Evolutionary conservation across 2,329 filamentous ascomycete species (phyloP).

Genomic region (Pestalotiopsis sp.): DNA sequence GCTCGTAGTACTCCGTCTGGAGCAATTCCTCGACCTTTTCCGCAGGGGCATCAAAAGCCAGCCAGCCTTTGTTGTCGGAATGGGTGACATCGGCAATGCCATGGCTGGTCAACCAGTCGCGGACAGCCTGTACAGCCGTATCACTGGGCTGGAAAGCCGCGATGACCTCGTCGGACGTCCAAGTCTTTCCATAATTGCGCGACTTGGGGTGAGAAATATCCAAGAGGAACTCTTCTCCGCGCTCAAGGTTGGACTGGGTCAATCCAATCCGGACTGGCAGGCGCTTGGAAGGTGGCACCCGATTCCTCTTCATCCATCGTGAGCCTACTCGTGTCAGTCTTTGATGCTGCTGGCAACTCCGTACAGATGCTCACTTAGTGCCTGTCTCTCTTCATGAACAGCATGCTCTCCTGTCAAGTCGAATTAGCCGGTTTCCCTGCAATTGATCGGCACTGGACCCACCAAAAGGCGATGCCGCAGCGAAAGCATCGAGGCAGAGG

Average conservation of each 20-base stretch:
- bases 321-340: neutral
- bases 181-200: conserved; percentile 12
- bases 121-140: conserved; percentile 21
- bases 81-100: conserved; percentile 11
- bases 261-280: conserved; percentile 10
- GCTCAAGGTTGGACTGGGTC: conserved; percentile 11
- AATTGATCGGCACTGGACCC: neutral
- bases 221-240: conserved; percentile 10
- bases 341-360: no score
- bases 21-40: conserved; percentile 29
- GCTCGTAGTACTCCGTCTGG: conserved; percentile 29
- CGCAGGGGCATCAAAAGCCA: conserved; percentile 29
- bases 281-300: conserved; percentile 1
- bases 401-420: neutral
- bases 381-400: conserved; percentile 1
- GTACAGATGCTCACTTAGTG: neutral
- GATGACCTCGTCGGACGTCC: conserved; percentile 14
- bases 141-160: conserved; percentile 17
- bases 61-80: conserved; percentile 25
- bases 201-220: conserved; percentile 13
- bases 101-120: conserved; percentile 13
- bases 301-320: conserved; percentile 5
- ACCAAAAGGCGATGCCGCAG: neutral
- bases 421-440: neutral
- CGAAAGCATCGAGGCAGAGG: neutral